phyloP scores from a whole-genome alignment of 805 yeast species.

The Grigorovia yakushimaensis region DNA sequence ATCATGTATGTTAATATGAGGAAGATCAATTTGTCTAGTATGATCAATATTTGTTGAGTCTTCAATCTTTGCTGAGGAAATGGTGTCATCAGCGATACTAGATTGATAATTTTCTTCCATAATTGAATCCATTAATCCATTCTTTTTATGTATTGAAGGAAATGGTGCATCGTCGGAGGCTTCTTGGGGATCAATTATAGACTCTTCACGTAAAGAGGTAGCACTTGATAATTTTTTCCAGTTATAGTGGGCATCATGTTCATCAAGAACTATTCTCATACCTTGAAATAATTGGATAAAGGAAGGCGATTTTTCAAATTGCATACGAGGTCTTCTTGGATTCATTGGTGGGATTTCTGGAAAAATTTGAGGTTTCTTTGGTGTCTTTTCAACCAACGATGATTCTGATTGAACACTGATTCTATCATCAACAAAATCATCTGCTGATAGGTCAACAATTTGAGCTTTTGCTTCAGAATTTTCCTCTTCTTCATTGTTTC shows the following conservation, averaged over 20 bases:
- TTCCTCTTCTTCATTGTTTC: not conserved
- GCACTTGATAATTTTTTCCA: conserved; percentile 25
- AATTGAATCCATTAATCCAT: not conserved
- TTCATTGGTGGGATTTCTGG: conserved; percentile 12
- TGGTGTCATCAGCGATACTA: not conserved
- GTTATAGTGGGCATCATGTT: conserved; percentile 24
- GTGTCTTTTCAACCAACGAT: not conserved
- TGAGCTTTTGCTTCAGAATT: not conserved
- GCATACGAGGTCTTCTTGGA: conserved; percentile 4
- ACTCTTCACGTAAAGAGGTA: conserved; percentile 8
- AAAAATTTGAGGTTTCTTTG: not conserved
- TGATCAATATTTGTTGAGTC: not conserved
- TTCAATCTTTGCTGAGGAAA: not conserved
- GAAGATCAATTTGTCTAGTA: not conserved
- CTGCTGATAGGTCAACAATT: not conserved
- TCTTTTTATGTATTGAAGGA: not conserved
- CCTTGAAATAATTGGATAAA: conserved; percentile 24
- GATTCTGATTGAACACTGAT: not conserved
- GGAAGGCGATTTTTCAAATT: conserved; percentile 23
- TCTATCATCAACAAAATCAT: not conserved
- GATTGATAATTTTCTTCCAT: not conserved
- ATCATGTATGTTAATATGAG: not conserved
- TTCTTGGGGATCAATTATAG: conserved; percentile 4
- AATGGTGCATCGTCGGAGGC: not conserved
- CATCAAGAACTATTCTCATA: conserved; percentile 25